Conservation (phyloP, 2,329 filamentous ascomycete genomes). For the Sporothrix inflata region DNA sequence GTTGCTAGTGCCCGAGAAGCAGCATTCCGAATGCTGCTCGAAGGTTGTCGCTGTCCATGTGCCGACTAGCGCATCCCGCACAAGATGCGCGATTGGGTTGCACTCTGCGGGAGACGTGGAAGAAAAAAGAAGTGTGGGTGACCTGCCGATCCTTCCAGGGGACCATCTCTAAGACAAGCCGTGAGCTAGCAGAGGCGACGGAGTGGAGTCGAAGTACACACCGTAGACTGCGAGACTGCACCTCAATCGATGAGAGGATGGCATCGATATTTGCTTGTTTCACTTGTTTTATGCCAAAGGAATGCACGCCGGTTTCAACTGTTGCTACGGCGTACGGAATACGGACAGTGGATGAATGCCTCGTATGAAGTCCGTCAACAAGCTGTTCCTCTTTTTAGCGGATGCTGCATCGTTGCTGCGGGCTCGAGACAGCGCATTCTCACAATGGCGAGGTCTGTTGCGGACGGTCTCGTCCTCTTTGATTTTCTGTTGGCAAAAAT, state of each 20-base stretch:
- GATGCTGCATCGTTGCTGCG: slow-evolving; percentile 1
- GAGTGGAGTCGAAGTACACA: background rate
- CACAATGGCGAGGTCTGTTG: background rate
- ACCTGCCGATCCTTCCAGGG: slow-evolving; percentile 12
- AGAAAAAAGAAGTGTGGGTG: background rate
- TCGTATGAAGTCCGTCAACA: background rate
- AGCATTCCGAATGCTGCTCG: background rate
- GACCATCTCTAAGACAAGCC: background rate
- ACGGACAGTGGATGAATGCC: background rate
- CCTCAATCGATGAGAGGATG: background rate
- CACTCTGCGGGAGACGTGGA: background rate
- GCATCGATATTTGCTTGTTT: slow-evolving; percentile 3
- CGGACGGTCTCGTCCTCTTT: background rate
- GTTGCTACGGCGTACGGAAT: background rate
- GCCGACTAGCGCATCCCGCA: slow-evolving; percentile 9
- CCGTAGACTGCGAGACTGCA: background rate
- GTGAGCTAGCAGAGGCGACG: background rate
- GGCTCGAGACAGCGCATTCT: slow-evolving; percentile 2
- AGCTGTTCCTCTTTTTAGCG: background rate
- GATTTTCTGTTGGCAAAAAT: background rate
- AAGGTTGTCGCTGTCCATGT: background rate
- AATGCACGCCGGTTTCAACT: background rate
- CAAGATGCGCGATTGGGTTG: slow-evolving; percentile 21
- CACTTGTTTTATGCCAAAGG: background rate
- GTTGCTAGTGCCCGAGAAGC: slow-evolving; percentile 15